Conservation (phyloP, 164 flowering plant species). For the Magnolia changhungtana region DNA sequence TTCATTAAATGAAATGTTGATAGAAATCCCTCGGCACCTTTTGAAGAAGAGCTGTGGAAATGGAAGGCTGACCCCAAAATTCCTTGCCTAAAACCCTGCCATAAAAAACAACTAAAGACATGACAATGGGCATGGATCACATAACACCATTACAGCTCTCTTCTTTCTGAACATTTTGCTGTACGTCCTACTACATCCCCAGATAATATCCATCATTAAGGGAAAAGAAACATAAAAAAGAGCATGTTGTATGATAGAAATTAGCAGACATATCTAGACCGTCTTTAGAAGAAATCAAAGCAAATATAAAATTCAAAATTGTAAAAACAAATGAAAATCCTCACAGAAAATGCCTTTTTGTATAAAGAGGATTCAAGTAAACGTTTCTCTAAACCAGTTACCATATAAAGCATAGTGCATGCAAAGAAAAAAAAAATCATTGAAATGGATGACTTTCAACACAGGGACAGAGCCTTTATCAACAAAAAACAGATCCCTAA, state of each 20-base stretch:
- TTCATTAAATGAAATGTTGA: not conserved
- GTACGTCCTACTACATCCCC: not conserved
- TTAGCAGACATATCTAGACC: not conserved
- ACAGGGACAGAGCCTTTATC: too few relatives aligned
- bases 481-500: too few relatives aligned
- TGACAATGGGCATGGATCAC: not conserved
- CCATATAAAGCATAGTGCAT: not conserved
- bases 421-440: too few relatives aligned
- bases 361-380: not conserved
- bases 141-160: not conserved
- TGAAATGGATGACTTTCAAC: too few relatives aligned
- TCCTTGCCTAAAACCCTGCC: constrained; percentile 46
- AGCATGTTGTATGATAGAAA: not conserved
- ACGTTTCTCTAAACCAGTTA: not conserved
- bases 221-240: not conserved
- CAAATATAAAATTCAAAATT: not conserved
- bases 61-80: constrained; percentile 40
- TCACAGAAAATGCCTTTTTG: not conserved
- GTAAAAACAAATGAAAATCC: not conserved
- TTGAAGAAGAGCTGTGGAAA: constrained; percentile 40
- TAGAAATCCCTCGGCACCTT: constrained; percentile 36
- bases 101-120: constrained; percentile 7
- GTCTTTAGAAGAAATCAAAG: not conserved
- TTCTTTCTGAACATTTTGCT: not conserved
- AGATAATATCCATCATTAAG: not conserved